Conservation (phyloP, 257 asterid genomes). For the Solanum sparsipilum region DNA sequence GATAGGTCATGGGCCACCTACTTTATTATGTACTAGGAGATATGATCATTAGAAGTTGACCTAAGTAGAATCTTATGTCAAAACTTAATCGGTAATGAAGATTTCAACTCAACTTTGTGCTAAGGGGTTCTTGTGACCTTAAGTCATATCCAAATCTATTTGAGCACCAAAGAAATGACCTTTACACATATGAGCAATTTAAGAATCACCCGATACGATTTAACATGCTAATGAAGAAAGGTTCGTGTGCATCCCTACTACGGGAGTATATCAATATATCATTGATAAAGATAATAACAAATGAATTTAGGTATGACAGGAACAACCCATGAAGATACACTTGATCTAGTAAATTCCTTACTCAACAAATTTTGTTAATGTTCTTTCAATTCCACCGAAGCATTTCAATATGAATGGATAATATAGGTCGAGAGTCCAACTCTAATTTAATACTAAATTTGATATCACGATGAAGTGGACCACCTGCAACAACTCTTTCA, state of each 20-base stretch:
- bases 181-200: neutral
- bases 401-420: neutral
- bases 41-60: neutral
- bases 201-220: neutral
- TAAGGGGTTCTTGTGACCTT: neutral
- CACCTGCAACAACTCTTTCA: neutral
- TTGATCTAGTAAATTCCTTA: neutral
- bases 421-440: neutral
- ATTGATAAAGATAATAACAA: neutral
- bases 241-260: neutral
- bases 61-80: neutral
- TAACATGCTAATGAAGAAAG: neutral
- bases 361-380: neutral
- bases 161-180: neutral
- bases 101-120: neutral
- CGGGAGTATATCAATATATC: neutral
- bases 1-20: neutral
- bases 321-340: too few relatives aligned
- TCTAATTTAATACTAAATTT: neutral
- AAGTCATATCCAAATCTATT: neutral
- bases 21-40: too few relatives aligned
- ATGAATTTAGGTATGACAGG: neutral
- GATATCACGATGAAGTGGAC: neutral
- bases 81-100: neutral
- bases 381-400: neutral